Evolutionary conservation across 2,329 filamentous ascomycete species (phyloP).

Genomic region (Monosporascus sp.): DNA sequence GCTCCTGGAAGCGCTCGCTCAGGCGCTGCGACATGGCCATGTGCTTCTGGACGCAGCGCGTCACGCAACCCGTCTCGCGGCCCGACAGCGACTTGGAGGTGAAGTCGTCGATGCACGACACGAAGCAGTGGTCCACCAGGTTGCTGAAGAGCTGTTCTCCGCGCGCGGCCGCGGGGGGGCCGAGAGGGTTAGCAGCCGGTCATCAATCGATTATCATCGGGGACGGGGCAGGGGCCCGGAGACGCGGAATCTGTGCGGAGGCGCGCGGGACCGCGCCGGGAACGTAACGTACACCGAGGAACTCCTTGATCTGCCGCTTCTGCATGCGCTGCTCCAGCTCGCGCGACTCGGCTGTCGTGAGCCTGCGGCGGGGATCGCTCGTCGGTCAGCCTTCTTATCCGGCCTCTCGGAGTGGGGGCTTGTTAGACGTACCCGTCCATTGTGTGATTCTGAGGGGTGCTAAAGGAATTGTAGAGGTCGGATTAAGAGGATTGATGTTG

Average conservation of each 20-base stretch:
- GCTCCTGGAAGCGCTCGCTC: conserved; percentile 80
- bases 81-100: conserved; percentile 89
- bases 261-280: conserved; percentile 3
- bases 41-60: conserved; percentile 93
- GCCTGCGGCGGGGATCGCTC: conserved; percentile 32
- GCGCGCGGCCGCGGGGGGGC: conserved; percentile 1
- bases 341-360: conserved; percentile 77
- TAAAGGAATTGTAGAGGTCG: no score
- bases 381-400: neutral
- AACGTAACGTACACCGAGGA: conserved; percentile 74
- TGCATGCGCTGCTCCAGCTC: conserved; percentile 94
- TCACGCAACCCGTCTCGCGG: conserved; percentile 86
- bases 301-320: conserved; percentile 97
- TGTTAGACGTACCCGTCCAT: conserved; percentile 23
- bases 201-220: conserved; percentile 20
- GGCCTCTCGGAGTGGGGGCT: neutral
- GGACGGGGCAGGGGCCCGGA: neutral
- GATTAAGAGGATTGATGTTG: no score
- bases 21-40: conserved; percentile 88
- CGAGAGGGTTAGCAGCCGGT: neutral
- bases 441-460: conserved; percentile 2
- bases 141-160: conserved; percentile 51
- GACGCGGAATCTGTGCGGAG: neutral
- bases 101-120: conserved; percentile 96
- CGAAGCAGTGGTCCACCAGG: conserved; percentile 86